Base-by-base conservation (phyloP, 768 basidiomycete genomes). In the Lepiota venenata region DNA sequence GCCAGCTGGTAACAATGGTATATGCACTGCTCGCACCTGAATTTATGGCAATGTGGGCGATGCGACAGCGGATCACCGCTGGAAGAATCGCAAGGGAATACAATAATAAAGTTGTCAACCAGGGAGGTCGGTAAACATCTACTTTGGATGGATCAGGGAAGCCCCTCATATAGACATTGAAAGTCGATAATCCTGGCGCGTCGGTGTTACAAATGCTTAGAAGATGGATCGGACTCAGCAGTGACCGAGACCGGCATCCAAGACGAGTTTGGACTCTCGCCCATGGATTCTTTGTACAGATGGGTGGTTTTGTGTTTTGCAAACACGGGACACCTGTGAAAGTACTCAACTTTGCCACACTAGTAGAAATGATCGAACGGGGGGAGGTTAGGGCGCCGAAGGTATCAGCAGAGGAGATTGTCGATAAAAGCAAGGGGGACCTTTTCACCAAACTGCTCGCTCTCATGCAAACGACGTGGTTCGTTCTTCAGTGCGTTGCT, bases 341-440 rank as follows among this genome's bases (percentile, higher is more conserved):
- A 14, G 39, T 25, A n/a, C 52, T 57, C 35, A 46, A 54, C 16
- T 14, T 52, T 20, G 22, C 38, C 18, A 22, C 47, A n/a, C n/a
- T 60, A 15, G 44, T 46, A 32, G 32, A 32, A 32, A 32, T 32
- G 32, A 32, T 32, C 10, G 32, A 32, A 11, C 32, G 32, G 32
- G 32, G 32, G 32, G 32, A 16, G 18, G 40, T 32, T 35, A 54
- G 4, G 37, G 38, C 11, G 22, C 16, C 32, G 10, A 32, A 42
- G 9, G 18, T 59, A 25, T 35, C 57, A 4, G 25, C 42, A 22
- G 47, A 38, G 11, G 18, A 55, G 4, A 50, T 57, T n/a, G 7
- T 15, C 10, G 59, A 60, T 25, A 32, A 38, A n/a, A 58, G 56
- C 42, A 58, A 60, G 39, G 56, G 42, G 6, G 56, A 60, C 44